Conservation (phyloP, 106 monocot species). For the Iris macrosiphon region DNA sequence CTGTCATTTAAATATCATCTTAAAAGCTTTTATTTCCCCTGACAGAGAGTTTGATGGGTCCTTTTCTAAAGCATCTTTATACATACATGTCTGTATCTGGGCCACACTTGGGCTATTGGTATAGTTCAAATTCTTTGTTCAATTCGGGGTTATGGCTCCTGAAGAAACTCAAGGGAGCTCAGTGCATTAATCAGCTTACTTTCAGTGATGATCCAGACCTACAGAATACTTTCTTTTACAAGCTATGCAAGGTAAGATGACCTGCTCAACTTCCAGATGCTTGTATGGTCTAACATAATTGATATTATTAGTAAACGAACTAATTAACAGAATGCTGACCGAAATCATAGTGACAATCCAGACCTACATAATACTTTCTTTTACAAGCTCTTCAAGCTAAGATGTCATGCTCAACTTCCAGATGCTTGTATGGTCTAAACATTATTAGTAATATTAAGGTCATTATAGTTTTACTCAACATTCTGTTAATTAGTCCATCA, state of each 20-base stretch:
- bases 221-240: slow-evolving; percentile 90
- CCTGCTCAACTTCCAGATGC: too few relatives aligned
- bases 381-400: slow-evolving; percentile 94
- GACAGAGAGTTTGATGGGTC: slow-evolving; percentile 66
- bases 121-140: slow-evolving; percentile 94
- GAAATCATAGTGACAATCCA: slow-evolving; percentile 81
- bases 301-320: too few relatives aligned
- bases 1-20: neutral
- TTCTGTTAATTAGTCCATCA: too few relatives aligned
- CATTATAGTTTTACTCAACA: too few relatives aligned
- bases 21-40: slow-evolving; percentile 9
- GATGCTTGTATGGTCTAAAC: too few relatives aligned
- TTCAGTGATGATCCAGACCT: slow-evolving; percentile 83
- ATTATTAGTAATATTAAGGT: too few relatives aligned
- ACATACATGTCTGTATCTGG: slow-evolving; percentile 96
- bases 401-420: too few relatives aligned
- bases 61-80: slow-evolving; percentile 67
- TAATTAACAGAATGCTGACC: too few relatives aligned
- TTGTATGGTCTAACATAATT: too few relatives aligned
- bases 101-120: slow-evolving; percentile 91
- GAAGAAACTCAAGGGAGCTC: slow-evolving; percentile 84
- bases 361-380: slow-evolving; percentile 91
- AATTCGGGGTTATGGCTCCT: slow-evolving; percentile 96
- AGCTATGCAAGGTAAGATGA: slow-evolving; percentile 94
- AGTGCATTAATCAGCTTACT: slow-evolving; percentile 92